phyloP scores from a whole-genome alignment of 202 grass and related monocot species.

The Zoysia matrella region DNA sequence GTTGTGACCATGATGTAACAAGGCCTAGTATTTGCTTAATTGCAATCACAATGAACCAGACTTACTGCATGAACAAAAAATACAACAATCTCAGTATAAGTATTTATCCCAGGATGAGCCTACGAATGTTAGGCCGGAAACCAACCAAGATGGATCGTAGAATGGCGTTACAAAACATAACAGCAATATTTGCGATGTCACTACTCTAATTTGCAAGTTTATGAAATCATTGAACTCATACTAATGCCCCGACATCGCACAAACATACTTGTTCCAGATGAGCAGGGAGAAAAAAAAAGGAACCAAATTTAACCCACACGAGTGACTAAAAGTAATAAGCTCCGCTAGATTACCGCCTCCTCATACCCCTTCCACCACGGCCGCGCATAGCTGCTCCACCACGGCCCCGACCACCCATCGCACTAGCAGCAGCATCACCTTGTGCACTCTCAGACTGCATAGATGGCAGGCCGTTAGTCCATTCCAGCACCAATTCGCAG shows the following conservation, averaged over 20 bases:
- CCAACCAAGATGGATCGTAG: background rate
- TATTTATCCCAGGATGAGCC: background rate
- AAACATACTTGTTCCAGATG: background rate
- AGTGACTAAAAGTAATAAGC: background rate
- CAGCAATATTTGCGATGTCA: background rate
- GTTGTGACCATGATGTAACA: background rate
- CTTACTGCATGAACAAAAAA: background rate
- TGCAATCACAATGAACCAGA: background rate
- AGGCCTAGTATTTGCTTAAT: background rate
- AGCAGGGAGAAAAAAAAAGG: background rate
- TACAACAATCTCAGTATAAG: background rate
- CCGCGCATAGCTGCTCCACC: slow-evolving; percentile 61
- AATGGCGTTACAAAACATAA: background rate
- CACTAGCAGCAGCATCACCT: slow-evolving; percentile 89
- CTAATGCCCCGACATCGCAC: background rate
- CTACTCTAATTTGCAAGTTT: background rate
- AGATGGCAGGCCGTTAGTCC: background rate
- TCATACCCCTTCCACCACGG: slow-evolving; percentile 89
- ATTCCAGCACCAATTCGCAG: background rate
- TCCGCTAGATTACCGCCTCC: slow-evolving; percentile 53
- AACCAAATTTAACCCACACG: slow-evolving; percentile 21
- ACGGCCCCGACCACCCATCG: slow-evolving; percentile 67
- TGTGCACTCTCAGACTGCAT: slow-evolving; percentile 86
- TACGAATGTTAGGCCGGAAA: background rate
- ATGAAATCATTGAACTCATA: background rate